Conservation (phyloP, 2,329 filamentous ascomycete genomes). For the Sporothrix schenckii region DNA sequence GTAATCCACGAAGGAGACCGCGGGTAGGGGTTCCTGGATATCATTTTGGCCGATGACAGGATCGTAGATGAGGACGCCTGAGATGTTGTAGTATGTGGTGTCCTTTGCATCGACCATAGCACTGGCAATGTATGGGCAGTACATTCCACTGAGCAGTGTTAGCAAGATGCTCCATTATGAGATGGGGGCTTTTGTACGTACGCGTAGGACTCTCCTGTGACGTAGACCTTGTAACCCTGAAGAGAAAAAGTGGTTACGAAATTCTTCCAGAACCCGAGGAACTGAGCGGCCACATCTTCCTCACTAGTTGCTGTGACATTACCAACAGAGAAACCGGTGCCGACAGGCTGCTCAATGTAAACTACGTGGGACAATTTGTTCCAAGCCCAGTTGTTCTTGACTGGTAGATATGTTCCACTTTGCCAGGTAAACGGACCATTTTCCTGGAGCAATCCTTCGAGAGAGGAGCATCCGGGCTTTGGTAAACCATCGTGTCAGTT, state of each 20-base stretch:
- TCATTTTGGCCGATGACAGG: constrained; percentile 61
- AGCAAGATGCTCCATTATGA: neutral
- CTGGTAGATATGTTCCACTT: constrained; percentile 67
- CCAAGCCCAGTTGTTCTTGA: constrained; percentile 72
- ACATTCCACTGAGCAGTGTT: constrained; percentile 53
- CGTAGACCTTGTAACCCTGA: constrained; percentile 69
- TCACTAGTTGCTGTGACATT: constrained; percentile 65
- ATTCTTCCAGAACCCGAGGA: constrained; percentile 78
- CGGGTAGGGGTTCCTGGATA: constrained; percentile 52
- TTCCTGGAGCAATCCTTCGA: constrained; percentile 72
- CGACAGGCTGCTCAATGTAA: constrained; percentile 71
- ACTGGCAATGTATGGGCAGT: constrained; percentile 72
- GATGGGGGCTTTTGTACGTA: constrained; percentile 32
- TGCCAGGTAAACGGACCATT: constrained; percentile 76
- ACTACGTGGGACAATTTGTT: constrained; percentile 75
- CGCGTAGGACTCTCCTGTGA: constrained; percentile 73
- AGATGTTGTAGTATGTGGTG: constrained; percentile 67
- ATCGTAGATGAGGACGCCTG: constrained; percentile 73
- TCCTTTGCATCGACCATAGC: constrained; percentile 71
- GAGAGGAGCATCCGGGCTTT: constrained; percentile 61
- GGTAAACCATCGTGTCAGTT: neutral
- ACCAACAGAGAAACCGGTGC: constrained; percentile 70
- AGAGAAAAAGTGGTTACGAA: constrained; percentile 72
- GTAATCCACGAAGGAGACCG: constrained; percentile 63
- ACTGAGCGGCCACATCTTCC: constrained; percentile 69